Conservation (phyloP, 805 yeast genomes). For the Metschnikowia continentalis region DNA sequence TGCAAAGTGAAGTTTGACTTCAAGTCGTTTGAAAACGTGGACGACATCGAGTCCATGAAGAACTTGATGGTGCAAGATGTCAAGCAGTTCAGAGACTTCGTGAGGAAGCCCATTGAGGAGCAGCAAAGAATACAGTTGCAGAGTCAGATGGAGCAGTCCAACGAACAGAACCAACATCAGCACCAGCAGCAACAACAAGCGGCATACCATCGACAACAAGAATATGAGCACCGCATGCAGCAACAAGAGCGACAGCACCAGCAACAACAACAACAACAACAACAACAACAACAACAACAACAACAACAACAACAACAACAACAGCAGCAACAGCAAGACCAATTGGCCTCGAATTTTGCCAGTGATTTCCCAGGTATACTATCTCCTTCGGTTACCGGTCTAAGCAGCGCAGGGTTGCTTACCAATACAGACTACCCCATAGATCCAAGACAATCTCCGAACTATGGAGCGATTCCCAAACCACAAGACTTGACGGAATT, state of each 20-base stretch:
- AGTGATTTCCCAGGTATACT: constrained; percentile 14
- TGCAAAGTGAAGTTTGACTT: constrained; percentile 83
- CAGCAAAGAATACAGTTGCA: constrained; percentile 41
- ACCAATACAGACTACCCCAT: constrained; percentile 11
- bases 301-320: constrained; percentile 7
- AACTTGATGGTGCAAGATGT: constrained; percentile 80
- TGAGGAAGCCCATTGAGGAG: constrained; percentile 66
- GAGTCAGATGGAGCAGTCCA: constrained; percentile 28
- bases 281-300: constrained; percentile 9
- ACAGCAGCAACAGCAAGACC: constrained; percentile 6
- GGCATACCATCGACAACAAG: constrained; percentile 15
- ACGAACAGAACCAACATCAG: constrained; percentile 16
- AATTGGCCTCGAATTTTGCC: constrained; percentile 1
- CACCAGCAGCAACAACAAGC: constrained; percentile 16
- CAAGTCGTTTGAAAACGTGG: constrained; percentile 69
- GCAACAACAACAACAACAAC: constrained; percentile 17
- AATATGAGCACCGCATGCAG: constrained; percentile 1
- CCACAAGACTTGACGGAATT: constrained; percentile 44
- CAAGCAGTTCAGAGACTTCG: constrained; percentile 69
- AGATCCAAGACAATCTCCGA: constrained; percentile 23
- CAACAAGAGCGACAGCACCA: constrained; percentile 21
- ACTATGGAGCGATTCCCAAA: constrained; percentile 37
- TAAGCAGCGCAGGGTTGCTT: constrained; percentile 20
- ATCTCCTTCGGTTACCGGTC: constrained; percentile 11
- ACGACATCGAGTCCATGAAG: constrained; percentile 72